Evolutionary conservation across 129 eudicot genomes (phyloP).

Genomic region (Helichrysum umbraculigerum): DNA sequence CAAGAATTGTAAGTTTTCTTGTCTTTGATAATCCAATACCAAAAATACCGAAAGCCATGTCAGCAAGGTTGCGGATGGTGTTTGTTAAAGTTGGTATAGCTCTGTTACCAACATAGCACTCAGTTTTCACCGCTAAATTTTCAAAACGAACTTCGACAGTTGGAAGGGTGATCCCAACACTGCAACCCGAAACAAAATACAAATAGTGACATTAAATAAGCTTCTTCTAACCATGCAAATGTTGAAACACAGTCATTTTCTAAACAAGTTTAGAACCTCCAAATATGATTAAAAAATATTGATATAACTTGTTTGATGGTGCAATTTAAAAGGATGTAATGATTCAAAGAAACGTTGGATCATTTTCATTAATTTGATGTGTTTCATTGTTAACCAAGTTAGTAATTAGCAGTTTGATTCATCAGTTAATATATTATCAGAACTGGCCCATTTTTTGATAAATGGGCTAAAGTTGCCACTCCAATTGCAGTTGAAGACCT

Average conservation of each 20-base stretch:
- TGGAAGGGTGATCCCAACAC: slow-evolving; percentile 53
- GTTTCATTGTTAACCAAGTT: too few relatives aligned
- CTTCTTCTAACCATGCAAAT: slow-evolving; percentile 9
- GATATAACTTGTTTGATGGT: too few relatives aligned
- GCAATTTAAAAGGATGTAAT: too few relatives aligned
- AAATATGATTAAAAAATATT: not conserved
- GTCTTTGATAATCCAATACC: slow-evolving; percentile 45
- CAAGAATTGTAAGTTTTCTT: slow-evolving; percentile 46
- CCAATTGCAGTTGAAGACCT: not conserved
- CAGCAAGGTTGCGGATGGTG: slow-evolving; percentile 48
- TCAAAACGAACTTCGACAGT: slow-evolving; percentile 48
- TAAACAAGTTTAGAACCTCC: not conserved
- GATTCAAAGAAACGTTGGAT: too few relatives aligned
- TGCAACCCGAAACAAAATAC: slow-evolving; percentile 15
- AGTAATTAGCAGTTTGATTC: too few relatives aligned
- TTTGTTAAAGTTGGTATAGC: slow-evolving; percentile 56
- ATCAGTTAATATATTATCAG: too few relatives aligned
- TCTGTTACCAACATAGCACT: slow-evolving; percentile 52
- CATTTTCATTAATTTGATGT: too few relatives aligned
- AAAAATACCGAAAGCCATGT: slow-evolving; percentile 38
- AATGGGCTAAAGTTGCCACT: too few relatives aligned
- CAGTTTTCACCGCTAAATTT: slow-evolving; percentile 41
- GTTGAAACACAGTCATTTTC: not conserved
- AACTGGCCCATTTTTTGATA: not conserved
- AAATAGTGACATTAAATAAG: slow-evolving; percentile 2